These are phyloP conservation scores for Datura wrightii DNA, from an alignment of 257 asterid genomes.

Conservation along the genomic window DNA sequence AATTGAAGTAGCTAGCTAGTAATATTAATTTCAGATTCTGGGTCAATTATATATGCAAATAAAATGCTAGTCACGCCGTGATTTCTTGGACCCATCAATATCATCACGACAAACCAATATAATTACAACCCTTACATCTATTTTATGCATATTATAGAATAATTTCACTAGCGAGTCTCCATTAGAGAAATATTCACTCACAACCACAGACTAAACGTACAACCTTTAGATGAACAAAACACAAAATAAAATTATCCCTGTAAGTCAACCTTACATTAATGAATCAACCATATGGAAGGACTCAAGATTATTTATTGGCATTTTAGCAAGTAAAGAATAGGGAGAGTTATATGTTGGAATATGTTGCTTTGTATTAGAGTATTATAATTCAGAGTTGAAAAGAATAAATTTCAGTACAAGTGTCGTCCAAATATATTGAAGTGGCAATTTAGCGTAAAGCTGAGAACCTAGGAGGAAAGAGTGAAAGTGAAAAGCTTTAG, in stretches of 20 bases:
- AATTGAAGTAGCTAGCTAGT: slow-evolving; percentile 11
- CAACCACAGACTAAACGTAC: background rate
- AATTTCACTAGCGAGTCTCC: too few species aligned
- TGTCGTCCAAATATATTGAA: too few species aligned
- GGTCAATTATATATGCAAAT: background rate
- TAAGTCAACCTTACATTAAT: background rate
- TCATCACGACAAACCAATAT: background rate
- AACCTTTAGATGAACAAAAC: too few species aligned
- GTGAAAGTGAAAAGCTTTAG: background rate
- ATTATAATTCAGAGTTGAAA: too few species aligned
- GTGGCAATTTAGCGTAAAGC: too few species aligned
- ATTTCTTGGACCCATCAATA: slow-evolving; percentile 7
- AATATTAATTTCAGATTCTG: background rate
- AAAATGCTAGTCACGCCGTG: background rate
- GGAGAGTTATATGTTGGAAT: background rate
- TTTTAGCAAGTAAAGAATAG: background rate
- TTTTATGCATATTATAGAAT: too few species aligned
- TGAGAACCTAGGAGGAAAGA: too few species aligned
- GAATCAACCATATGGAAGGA: background rate
- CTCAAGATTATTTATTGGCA: background rate
- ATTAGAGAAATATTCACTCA: background rate
- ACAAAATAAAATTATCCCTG: background rate
- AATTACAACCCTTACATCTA: background rate
- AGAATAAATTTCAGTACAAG: background rate
- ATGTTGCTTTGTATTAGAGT: too few species aligned